Base-by-base conservation (phyloP, 108 stramenopile species). In the Seminavis robusta region DNA sequence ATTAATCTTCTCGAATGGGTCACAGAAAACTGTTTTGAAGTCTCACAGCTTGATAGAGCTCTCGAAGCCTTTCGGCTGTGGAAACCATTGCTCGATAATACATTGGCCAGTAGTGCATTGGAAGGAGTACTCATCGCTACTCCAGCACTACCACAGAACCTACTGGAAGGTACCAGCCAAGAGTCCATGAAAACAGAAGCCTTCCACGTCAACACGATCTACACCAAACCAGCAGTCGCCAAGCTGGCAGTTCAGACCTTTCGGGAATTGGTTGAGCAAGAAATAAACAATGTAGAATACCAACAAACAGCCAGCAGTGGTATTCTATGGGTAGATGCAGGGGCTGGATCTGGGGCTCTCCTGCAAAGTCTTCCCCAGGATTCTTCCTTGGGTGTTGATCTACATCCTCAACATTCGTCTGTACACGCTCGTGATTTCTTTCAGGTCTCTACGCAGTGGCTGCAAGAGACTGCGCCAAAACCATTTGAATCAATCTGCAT, bases 321-420 rank as follows among this genome's bases (percentile, higher is more conserved):
- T 11, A 36, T 52, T 32, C 49, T 76, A 5, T 76, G 68, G 69
- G 11, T 76, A 6, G 74, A 76, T 66, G 74, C 74, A 43, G 74
- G 74, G 28, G 31, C 69, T 21, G 74, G 74, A 19, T 45, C 56
- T 38, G 74, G 74, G 4, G 45, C 74, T 11, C 52, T 76, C 10
- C 44, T 76, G 17, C 47, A 56, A 5, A 32, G 66, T 50, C 47
- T 76, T 8, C 74, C 74, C 8, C 2, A 19, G 10, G 16, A 48
- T 4, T 21, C 17, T 32, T 56, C 55, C 3, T 52, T 76, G 3
- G 74, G 74, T 49, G 45, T 76, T 13, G 74, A 76, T 52, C 69
- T 43, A 16, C 28, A 48, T 29, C 69, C 69, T 32, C 31, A 39
- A 33, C 29, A 46, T 11, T 9, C 6, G 8, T 9, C 7, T 36